Evolutionary conservation across 306 rosid genomes (phyloP).

Genomic region (Casuarina equisetifolia): DNA sequence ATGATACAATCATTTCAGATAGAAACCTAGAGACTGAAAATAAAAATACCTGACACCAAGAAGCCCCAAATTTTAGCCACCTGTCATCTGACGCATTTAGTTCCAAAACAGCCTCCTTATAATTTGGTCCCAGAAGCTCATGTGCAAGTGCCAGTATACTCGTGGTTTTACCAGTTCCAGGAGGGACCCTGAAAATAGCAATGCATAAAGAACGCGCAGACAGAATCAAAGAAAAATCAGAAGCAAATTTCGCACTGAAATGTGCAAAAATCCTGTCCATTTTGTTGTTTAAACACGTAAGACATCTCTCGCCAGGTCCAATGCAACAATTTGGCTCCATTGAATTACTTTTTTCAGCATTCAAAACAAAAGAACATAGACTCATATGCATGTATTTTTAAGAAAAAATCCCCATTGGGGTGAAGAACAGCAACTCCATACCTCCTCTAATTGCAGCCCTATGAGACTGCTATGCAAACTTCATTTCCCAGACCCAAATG

Average conservation of each 20-base stretch:
- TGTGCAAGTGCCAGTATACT: conserved; percentile 89
- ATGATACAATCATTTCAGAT: not conserved
- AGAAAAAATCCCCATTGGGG: not conserved
- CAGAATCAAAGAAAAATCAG: not conserved
- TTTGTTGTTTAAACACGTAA: not conserved
- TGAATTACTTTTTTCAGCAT: not conserved
- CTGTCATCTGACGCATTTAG: conserved; percentile 96
- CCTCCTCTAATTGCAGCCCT: too few species aligned
- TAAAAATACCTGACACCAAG: not conserved
- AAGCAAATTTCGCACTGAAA: not conserved
- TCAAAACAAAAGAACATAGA: not conserved
- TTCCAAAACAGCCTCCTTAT: conserved; percentile 88
- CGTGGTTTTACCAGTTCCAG: conserved; percentile 94
- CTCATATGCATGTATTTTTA: not conserved
- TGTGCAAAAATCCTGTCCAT: not conserved
- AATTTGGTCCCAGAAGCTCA: conserved; percentile 84
- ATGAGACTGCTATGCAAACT: not conserved
- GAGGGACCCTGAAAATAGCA: conserved; percentile 70
- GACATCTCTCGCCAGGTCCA: not conserved
- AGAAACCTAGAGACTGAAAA: not conserved
- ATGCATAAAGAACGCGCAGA: conserved; percentile 13
- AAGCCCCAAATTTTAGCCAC: conserved; percentile 32
- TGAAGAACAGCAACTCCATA: too few species aligned
- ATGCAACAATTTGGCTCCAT: not conserved
- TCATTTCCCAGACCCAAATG: not conserved